Evolutionary conservation across 1,284 basidiomycete species (phyloP).

Genomic region (Ustilago cynodontis): DNA sequence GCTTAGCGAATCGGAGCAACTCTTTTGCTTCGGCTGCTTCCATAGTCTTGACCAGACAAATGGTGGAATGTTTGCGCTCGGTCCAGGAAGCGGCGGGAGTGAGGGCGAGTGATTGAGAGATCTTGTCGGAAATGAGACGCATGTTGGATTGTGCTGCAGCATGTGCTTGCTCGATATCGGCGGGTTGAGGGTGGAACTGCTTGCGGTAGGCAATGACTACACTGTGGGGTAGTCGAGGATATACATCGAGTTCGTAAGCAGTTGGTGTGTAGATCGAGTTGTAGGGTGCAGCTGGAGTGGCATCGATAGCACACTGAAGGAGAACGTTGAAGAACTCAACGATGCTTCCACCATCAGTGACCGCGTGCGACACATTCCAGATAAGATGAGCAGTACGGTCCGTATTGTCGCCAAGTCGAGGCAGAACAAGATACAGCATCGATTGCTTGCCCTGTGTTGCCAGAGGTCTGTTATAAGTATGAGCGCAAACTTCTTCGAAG

Average conservation of each 20-base stretch:
- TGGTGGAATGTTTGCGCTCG: conserved; percentile 27
- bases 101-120: conserved; percentile 27
- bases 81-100: conserved; percentile 5
- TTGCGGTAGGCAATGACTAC: conserved; percentile 23
- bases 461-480: conserved; percentile 35
- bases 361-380: conserved; percentile 47
- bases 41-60: conserved; percentile 20
- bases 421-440: conserved; percentile 42
- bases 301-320: conserved; percentile 33
- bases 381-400: conserved; percentile 22
- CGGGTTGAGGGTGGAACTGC: conserved; percentile 22
- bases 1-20: conserved; percentile 22
- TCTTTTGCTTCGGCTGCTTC: conserved; percentile 8
- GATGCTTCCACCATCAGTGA: conserved; percentile 46
- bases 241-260: conserved; percentile 20
- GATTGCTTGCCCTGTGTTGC: conserved; percentile 37
- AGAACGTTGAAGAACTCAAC: conserved; percentile 29
- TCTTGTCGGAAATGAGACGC: conserved; percentile 29
- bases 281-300: conserved; percentile 11
- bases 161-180: conserved; percentile 5
- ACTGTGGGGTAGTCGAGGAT: conserved; percentile 27
- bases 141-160: conserved; percentile 16
- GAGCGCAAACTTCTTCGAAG: conserved; percentile 6
- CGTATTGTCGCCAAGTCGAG: conserved; percentile 8
- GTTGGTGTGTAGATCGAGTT: conserved; percentile 24